Evolutionary conservation across 2,329 filamentous ascomycete genomes (phyloP).

Genomic region (Ophiocordyceps polyrhachis-furcata): DNA sequence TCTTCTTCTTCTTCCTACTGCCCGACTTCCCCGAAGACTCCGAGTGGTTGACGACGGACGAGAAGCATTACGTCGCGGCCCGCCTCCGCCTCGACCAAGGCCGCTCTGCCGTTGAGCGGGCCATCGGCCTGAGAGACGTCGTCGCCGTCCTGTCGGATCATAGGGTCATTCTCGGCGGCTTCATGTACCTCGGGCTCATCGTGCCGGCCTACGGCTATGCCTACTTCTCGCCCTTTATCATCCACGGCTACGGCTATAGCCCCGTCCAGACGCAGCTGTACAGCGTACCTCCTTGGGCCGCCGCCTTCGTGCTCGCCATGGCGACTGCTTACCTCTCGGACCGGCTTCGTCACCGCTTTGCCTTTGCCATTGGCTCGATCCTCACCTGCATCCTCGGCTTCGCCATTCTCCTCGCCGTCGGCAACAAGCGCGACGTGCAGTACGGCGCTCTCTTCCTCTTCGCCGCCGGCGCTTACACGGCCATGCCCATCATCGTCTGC

Average conservation of each 20-base stretch:
- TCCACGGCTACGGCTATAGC: constrained; percentile 45
- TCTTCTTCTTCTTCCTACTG: constrained; percentile 49
- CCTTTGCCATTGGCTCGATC: constrained; percentile 53
- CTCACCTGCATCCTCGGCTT: constrained; percentile 56
- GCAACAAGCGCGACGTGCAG: constrained; percentile 46
- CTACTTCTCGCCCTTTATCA: constrained; percentile 58
- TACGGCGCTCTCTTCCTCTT: constrained; percentile 73
- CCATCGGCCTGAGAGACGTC: constrained; percentile 40
- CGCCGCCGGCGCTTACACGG: constrained; percentile 60
- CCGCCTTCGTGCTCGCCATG: constrained; percentile 65
- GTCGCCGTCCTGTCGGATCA: constrained; percentile 49
- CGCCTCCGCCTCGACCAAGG: constrained; percentile 54
- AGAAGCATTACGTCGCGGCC: constrained; percentile 45
- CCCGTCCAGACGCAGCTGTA: constrained; percentile 38
- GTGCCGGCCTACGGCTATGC: constrained; percentile 64
- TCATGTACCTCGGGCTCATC: constrained; percentile 70
- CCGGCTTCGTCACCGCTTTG: constrained; percentile 50
- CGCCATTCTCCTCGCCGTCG: constrained; percentile 51
- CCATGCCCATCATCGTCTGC: constrained; percentile 77
- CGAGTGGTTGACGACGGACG: constrained; percentile 53
- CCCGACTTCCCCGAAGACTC: constrained; percentile 59
- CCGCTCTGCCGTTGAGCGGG: constrained; percentile 41
- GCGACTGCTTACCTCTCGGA: constrained; percentile 56
- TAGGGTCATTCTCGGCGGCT: constrained; percentile 53
- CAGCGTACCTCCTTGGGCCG: constrained; percentile 41